Evolutionary conservation across 805 yeast species (phyloP).

Genomic region (Kluyveromyces lactis): DNA sequence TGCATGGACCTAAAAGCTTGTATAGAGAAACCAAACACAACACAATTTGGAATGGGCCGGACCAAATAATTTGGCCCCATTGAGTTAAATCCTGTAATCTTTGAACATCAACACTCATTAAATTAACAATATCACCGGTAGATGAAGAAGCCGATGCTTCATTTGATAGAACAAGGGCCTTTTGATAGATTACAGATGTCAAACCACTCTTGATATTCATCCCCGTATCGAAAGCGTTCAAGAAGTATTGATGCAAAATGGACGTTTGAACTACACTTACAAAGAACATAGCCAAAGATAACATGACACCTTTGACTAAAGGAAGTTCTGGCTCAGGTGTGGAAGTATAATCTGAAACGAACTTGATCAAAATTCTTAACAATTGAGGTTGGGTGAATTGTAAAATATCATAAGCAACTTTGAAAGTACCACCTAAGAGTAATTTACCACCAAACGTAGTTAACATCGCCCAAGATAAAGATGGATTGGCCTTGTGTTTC

Average conservation of each 20-base stretch:
- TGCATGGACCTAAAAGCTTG: constrained; percentile 70
- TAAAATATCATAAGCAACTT: constrained; percentile 64
- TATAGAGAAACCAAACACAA: constrained; percentile 70
- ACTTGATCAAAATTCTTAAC: constrained; percentile 54
- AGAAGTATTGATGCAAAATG: constrained; percentile 70
- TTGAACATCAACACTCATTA: constrained; percentile 91
- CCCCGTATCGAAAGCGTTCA: constrained; percentile 65
- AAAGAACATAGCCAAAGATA: constrained; percentile 66
- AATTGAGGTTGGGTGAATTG: constrained; percentile 87
- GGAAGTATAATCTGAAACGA: constrained; percentile 41
- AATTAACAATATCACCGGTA: constrained; percentile 89
- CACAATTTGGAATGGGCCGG: constrained; percentile 83
- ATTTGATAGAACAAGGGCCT: constrained; percentile 58
- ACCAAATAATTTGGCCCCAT: constrained; percentile 75
- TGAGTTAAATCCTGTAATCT: constrained; percentile 78
- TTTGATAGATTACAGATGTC: constrained; percentile 58
- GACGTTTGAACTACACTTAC: constrained; percentile 74
- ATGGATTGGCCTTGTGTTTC: constrained; percentile 35
- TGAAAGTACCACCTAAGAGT: constrained; percentile 61
- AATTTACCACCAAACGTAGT: constrained; percentile 71
- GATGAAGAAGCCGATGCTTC: constrained; percentile 64
- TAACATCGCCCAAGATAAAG: constrained; percentile 53
- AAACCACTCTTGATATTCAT: constrained; percentile 67
- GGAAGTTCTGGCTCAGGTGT: constrained; percentile 39
- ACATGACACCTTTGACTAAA: constrained; percentile 64